Base-by-base conservation (phyloP, 495 filamentous ascomycete genomes). In the Talaromyces borbonicus region DNA sequence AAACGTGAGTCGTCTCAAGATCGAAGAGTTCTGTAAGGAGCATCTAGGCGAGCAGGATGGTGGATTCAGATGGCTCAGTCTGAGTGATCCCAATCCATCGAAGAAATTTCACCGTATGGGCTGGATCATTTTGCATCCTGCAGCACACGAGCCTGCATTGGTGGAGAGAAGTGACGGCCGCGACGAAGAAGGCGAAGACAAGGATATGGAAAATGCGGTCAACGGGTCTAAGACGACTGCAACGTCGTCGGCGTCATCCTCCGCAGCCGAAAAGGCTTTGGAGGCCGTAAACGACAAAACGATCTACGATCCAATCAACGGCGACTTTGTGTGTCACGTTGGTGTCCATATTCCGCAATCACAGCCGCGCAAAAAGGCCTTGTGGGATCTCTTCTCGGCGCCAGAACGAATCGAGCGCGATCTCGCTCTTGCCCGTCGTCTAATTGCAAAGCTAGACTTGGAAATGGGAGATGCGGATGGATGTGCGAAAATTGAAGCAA, bases 101-200 rank as follows among this genome's bases (percentile, higher is more conserved):
- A 99, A 99, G 67, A 85, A 93, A 51, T 99, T 85, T 54, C 92
- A 99, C 57, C 82, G 92, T 1, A 99, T 99, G 69, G 92, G 93
- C 16, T 99, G 90, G 90, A 88, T 99, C 47, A 94, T 97, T 75
- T 71, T 99, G 6, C 72, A 96, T 58, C 85, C 88, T 31, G 78
- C 80, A 9, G 67, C 80, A 2, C 86, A 93, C 30, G 68, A 71
- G 16, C 60, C 68, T 9, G 56, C 64, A 16, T 61, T 60, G 4
- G 70, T 76, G 25, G 68, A 79, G 44, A 55, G 77, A 52, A 74
- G 74, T n/a, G 77, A 80, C 57, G 76, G 72, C 3, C 62, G 77
- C 25, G 79, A 79, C 14, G 81, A 79, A 47, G 84, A 90, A 43
- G 63, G 61, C n/a, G 68, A 77, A 46, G 78, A 82, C 18, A 66